These are phyloP conservation scores for Colletotrichum tropicicola DNA, from an alignment of 2,329 filamentous ascomycete species.

Conservation along the genomic window DNA sequence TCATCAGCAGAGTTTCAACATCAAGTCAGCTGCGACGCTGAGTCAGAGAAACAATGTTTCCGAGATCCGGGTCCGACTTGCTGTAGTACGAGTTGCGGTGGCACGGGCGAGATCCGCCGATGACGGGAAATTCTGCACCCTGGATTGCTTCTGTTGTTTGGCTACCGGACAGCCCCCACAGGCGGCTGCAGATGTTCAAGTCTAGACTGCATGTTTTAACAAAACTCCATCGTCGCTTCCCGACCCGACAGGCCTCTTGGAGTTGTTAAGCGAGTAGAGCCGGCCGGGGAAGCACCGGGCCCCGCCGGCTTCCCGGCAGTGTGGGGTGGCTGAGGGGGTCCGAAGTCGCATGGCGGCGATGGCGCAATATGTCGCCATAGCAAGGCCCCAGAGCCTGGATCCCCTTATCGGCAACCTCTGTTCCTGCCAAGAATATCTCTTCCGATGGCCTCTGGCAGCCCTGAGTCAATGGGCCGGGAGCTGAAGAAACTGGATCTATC, in stretches of 20 bases:
- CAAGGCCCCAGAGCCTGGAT: constrained; percentile 15
- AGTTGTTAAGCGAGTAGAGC: not conserved
- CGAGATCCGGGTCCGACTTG: constrained; percentile 1
- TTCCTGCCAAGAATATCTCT: not conserved
- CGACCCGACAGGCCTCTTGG: not conserved
- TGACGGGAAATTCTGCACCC: not conserved
- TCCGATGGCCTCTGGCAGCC: not conserved
- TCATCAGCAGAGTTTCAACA: constrained; percentile 10
- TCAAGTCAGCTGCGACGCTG: constrained; percentile 3
- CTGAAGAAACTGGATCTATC: not conserved
- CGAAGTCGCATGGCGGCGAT: constrained; percentile 20
- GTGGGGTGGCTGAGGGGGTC: constrained; percentile 9
- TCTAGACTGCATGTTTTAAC: not conserved
- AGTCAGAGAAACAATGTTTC: not conserved
- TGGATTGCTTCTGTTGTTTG: not conserved
- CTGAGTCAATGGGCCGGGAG: not conserved
- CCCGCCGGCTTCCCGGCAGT: not conserved
- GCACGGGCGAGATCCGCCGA: not conserved
- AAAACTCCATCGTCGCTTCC: not conserved
- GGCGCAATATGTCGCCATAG: constrained; percentile 27
- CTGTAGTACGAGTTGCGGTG: not conserved
- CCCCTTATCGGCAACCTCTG: constrained; percentile 7
- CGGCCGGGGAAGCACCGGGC: not conserved
- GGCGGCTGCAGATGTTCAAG: not conserved
- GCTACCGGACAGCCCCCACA: not conserved